phyloP scores from a whole-genome alignment of 2,329 filamentous ascomycete genomes.

The Botryosphaeria dothidea region DNA sequence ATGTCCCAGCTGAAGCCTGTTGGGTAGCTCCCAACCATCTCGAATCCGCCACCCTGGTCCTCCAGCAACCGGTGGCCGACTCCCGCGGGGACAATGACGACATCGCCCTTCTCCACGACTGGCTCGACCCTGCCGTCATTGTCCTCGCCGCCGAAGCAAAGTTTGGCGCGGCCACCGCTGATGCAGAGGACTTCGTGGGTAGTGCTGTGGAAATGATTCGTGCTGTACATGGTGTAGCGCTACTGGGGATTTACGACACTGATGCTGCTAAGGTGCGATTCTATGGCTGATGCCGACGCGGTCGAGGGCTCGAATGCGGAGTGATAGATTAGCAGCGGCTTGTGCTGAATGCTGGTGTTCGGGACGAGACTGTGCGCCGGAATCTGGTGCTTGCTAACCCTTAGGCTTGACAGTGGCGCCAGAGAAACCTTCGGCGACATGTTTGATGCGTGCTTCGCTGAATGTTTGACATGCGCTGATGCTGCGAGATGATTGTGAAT shows the following conservation, averaged over 20 bases:
- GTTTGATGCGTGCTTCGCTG: neutral
- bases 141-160: constrained; percentile 67
- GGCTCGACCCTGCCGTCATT: constrained; percentile 60
- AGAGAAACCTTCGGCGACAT: constrained; percentile 28
- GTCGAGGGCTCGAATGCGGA: constrained; percentile 50
- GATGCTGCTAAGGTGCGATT: constrained; percentile 55
- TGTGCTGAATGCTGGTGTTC: constrained; percentile 65
- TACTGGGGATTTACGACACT: constrained; percentile 64
- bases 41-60: constrained; percentile 58
- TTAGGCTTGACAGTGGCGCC: constrained; percentile 52
- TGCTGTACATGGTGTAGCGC: constrained; percentile 68
- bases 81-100: constrained; percentile 66
- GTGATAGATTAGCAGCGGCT: constrained; percentile 68
- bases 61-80: constrained; percentile 64
- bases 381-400: constrained; percentile 61
- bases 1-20: constrained; percentile 64
- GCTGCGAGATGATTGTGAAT: no score
- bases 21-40: constrained; percentile 70
- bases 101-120: constrained; percentile 59
- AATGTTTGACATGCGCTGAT: no score
- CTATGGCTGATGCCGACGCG: constrained; percentile 52
- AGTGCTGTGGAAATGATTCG: constrained; percentile 67
- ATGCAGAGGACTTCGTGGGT: constrained; percentile 68
- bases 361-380: constrained; percentile 58
- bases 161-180: constrained; percentile 56